A percentile compares a stretch with the other conserved stretches of the same genome.
Evolutionary conservation across 2,329 filamentous ascomycete genomes (phyloP).

Genomic region (Venturia nashicola): DNA sequence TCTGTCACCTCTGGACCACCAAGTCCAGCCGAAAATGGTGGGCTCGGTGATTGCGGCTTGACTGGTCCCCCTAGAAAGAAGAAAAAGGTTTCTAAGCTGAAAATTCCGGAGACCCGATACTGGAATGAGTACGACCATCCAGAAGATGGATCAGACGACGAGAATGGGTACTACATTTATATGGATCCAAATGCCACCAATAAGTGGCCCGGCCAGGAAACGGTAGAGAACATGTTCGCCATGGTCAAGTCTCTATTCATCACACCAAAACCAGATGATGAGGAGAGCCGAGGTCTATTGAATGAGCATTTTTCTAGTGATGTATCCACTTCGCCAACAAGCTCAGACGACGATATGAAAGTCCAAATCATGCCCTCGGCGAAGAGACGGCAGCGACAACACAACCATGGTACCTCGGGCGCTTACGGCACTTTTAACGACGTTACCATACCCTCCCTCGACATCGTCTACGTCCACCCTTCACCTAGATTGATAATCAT

Average conservation of each 20-base stretch:
- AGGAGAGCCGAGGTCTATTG: not conserved
- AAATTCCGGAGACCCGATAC: conserved; percentile 31
- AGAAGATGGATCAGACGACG: conserved; percentile 48
- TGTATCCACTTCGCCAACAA: not conserved
- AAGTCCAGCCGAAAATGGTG: not conserved
- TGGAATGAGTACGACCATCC: conserved; percentile 86
- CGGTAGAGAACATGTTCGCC: not conserved
- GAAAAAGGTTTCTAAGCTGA: not conserved
- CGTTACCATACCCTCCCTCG: conserved; percentile 5
- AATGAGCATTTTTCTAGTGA: not conserved
- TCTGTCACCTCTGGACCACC: conserved; percentile 5
- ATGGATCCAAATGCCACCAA: conserved; percentile 51
- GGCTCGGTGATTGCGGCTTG: not conserved
- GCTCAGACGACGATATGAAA: not conserved
- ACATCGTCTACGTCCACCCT: conserved; percentile 12
- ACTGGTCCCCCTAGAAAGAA: not conserved
- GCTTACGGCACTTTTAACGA: not conserved
- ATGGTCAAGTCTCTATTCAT: not conserved
- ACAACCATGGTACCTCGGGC: not conserved
- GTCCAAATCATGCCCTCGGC: not conserved
- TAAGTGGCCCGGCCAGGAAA: conserved; percentile 4
- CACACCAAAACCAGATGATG: not conserved
- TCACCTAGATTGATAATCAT: conserved; percentile 23
- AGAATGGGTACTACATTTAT: conserved; percentile 57
- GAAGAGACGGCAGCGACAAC: not conserved